Conservation (phyloP, 208 protist species). For the Crithidia acanthocephali region DNA sequence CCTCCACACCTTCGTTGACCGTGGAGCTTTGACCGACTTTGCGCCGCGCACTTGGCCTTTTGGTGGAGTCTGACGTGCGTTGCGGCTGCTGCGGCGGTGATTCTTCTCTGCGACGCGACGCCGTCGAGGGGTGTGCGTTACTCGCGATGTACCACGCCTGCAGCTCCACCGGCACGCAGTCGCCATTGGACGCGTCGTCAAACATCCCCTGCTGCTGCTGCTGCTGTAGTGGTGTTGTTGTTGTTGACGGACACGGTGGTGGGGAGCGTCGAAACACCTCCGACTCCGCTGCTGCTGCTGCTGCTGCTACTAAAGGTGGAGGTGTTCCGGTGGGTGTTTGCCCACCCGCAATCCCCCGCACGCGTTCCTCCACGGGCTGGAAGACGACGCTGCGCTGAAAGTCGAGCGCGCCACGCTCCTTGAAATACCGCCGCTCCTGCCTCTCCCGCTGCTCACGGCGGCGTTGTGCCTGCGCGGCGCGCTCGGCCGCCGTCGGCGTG, state of each 20-base stretch:
- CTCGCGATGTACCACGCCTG: constrained; percentile 28
- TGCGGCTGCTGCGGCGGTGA: neutral
- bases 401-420: constrained; percentile 23
- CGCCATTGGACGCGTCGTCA: neutral
- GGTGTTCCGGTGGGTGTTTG: neutral
- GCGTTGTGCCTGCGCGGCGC: neutral
- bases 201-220: neutral
- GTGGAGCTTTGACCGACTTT: too few species aligned
- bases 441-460: constrained; percentile 16
- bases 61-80: neutral
- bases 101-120: neutral
- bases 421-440: constrained; percentile 13
- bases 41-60: too few species aligned
- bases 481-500: neutral
- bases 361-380: neutral
- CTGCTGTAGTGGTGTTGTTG: too few species aligned
- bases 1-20: neutral
- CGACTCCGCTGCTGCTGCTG: neutral
- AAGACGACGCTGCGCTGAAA: constrained; percentile 20
- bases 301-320: neutral
- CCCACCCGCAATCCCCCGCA: too few species aligned
- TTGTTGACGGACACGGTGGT: neutral
- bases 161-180: constrained; percentile 17
- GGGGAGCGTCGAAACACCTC: neutral
- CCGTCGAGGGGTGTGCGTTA: neutral